Base-by-base conservation (phyloP, 139 green algal species). In the Dunaliella primolecta region DNA sequence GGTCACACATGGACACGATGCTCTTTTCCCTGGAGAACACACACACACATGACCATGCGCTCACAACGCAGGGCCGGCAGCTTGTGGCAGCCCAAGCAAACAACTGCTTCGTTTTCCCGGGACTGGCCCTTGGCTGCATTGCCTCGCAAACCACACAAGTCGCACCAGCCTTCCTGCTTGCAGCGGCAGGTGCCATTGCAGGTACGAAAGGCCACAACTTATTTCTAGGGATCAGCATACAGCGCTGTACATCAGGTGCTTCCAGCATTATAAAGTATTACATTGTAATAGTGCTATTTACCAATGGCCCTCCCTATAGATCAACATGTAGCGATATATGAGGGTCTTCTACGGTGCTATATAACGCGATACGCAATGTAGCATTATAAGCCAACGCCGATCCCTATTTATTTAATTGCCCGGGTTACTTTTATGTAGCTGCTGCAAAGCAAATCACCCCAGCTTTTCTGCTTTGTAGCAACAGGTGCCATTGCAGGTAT, bases 21-120 rank as follows among this genome's bases (percentile, higher is more conserved):
- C n/a, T n/a, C n/a, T n/a, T n/a, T n/a, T n/a, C n/a, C n/a, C n/a
- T n/a, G n/a, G n/a, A n/a, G n/a, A n/a, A 64, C 46, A 64, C 46
- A 64, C 46, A 64, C 46, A 64, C 75, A 25, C 15, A 34, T 2
- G 20, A 27, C 29, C 30, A 33, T 2, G 3, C 30, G 29, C 30
- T 24, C 3, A 32, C 38, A 75, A 37, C 27, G 21, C 29, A 34
- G 21, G 30, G 3, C 80, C 80, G 27, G 2, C 21, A 21, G 33
- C 23, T 29, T 34, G 24, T 46, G 3, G 0, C 81, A 27, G 86
- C 36, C 27, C 93, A 96, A 86, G 90, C 90, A 72, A 97, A 97
- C 88, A 97, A 97, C 80, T 93, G 91, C 29, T 92, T 93, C 7
- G 87, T 96, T 23, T 97, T 97, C 80, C 94, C 94, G 2, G 93